These are phyloP conservation scores for Epichloe elymi DNA, from an alignment of 2,329 filamentous ascomycete genomes.

Conservation along the genomic window DNA sequence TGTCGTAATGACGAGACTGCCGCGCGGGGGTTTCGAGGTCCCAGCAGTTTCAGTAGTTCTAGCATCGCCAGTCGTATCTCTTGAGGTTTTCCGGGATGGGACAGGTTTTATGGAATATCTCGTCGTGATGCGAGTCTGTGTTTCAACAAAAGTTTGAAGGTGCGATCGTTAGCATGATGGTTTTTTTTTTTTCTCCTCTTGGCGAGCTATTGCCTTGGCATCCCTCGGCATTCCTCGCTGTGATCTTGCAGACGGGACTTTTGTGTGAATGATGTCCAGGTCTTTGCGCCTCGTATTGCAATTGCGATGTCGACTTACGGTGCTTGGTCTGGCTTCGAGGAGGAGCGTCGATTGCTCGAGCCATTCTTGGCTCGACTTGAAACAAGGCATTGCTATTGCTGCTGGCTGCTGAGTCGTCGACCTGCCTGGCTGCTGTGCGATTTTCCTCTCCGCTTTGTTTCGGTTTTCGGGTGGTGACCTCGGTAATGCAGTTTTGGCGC, in stretches of 20 bases:
- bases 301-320: conserved; percentile 41
- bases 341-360: conserved; percentile 77
- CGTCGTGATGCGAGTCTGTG: conserved; percentile 77
- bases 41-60: conserved; percentile 14
- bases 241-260: too few species aligned
- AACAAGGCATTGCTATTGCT: conserved; percentile 67
- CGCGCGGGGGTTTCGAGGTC: conserved; percentile 40
- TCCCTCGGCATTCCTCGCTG: too few species aligned
- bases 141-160: not conserved
- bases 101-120: conserved; percentile 64
- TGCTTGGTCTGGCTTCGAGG: conserved; percentile 71
- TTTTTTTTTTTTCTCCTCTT: not conserved
- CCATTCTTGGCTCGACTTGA: conserved; percentile 78
- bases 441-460: not conserved
- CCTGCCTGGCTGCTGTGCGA: not conserved
- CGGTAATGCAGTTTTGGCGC: not conserved
- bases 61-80: conserved; percentile 15
- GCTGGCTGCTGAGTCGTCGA: not conserved
- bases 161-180: not conserved
- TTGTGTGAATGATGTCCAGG: too few species aligned
- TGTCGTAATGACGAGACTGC: conserved; percentile 72
- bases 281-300: too few species aligned
- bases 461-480: too few species aligned
- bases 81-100: conserved; percentile 16
- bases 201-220: too few species aligned